Conservation (phyloP, 768 basidiomycete genomes). For the Phlebiopsis gigantea region DNA sequence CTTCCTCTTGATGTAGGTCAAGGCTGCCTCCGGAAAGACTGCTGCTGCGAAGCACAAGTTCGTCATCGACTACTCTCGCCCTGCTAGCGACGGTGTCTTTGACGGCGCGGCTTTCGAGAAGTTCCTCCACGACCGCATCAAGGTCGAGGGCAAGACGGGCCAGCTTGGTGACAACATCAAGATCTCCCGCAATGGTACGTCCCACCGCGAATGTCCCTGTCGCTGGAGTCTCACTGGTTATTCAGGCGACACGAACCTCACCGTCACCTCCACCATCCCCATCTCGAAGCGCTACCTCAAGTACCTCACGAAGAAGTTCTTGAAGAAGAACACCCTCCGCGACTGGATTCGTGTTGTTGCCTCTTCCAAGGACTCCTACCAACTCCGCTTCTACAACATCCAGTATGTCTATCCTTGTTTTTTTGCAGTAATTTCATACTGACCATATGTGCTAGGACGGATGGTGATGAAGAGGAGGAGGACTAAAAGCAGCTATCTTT, state of each 20-base stretch:
- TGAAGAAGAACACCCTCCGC: conserved; percentile 94
- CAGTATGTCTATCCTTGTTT: conserved; percentile 45
- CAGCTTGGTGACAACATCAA: conserved; percentile 89
- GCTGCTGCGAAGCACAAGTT: conserved; percentile 67
- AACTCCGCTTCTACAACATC: conserved; percentile 93
- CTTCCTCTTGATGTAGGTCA: conserved; percentile 44
- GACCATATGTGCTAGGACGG: conserved; percentile 29
- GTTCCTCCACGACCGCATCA: conserved; percentile 90
- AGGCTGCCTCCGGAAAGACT: conserved; percentile 49
- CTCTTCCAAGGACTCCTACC: conserved; percentile 87
- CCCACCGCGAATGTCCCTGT: not conserved
- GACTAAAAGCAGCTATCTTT: conserved; percentile 21
- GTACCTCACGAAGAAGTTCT: conserved; percentile 98
- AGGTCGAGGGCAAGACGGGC: conserved; percentile 88
- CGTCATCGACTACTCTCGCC: conserved; percentile 80
- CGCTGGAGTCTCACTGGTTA: not conserved
- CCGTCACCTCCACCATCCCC: conserved; percentile 78
- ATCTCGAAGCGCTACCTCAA: conserved; percentile 98
- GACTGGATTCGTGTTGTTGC: conserved; percentile 99
- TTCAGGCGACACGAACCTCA: conserved; percentile 74
- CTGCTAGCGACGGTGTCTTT: conserved; percentile 59
- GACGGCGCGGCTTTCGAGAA: conserved; percentile 73
- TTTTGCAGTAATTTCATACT: not conserved
- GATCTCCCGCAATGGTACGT: conserved; percentile 80
- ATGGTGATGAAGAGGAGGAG: conserved; percentile 54